Percentiles rank a stretch among this genome's conserved stretches.
These are phyloP conservation scores for Malassezia nana DNA, from an alignment of 1,284 basidiomycete genomes.

Conservation along the genomic window DNA sequence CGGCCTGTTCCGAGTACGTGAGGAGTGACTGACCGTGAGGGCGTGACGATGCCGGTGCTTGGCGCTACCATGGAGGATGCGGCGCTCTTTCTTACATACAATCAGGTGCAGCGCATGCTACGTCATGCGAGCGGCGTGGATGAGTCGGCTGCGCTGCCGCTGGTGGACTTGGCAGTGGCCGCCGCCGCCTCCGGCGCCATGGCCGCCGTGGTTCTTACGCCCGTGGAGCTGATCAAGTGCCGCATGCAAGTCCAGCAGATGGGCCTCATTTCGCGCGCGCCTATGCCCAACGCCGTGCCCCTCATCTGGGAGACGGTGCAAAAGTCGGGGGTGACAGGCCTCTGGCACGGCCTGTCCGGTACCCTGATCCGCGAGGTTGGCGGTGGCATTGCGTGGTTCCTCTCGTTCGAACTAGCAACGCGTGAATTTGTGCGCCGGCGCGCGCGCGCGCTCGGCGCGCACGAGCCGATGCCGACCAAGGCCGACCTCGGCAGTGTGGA, in stretches of 20 bases:
- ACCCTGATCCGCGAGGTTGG: slow-evolving; percentile 72
- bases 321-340: slow-evolving; percentile 61
- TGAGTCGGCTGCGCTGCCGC: slow-evolving; percentile 40
- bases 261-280: slow-evolving; percentile 29
- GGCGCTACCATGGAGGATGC: slow-evolving; percentile 89
- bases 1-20: slow-evolving; percentile 34
- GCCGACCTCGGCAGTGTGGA: slow-evolving; percentile 63
- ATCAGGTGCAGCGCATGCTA: slow-evolving; percentile 66
- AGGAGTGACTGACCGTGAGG: slow-evolving; percentile 52
- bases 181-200: slow-evolving; percentile 70
- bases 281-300: slow-evolving; percentile 51
- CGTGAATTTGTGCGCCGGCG: slow-evolving; percentile 21
- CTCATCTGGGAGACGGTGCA: slow-evolving; percentile 61
- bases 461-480: slow-evolving; percentile 3
- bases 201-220: slow-evolving; percentile 75
- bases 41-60: slow-evolving; percentile 73
- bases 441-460: slow-evolving; percentile 22
- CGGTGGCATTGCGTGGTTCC: slow-evolving; percentile 76
- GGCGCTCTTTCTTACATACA: slow-evolving; percentile 73
- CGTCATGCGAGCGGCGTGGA: slow-evolving; percentile 24
- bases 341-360: slow-evolving; percentile 79
- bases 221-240: slow-evolving; percentile 83
- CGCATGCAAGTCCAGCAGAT: slow-evolving; percentile 92
- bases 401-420: slow-evolving; percentile 60
- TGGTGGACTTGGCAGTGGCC: slow-evolving; percentile 63